Evolutionary conservation across 2,329 filamentous ascomycete genomes (phyloP).

Genomic region (Tolypocladium ophioglossoides): DNA sequence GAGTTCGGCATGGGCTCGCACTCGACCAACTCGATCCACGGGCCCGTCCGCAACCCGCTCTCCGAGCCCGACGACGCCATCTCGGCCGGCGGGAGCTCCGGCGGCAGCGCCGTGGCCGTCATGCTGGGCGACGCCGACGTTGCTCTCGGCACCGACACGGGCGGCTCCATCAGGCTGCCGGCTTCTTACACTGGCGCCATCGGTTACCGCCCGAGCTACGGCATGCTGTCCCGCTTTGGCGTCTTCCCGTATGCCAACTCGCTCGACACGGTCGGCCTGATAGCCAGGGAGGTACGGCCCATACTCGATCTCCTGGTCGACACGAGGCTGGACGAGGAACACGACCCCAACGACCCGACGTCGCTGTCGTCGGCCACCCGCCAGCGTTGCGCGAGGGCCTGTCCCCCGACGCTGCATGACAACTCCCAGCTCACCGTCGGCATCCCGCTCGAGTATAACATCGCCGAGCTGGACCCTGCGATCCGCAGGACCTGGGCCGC

Average conservation of each 20-base stretch:
- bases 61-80: conserved; percentile 24
- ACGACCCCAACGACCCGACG: conserved; percentile 67
- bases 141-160: conserved; percentile 87
- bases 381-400: conserved; percentile 26
- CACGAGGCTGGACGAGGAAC: conserved; percentile 32
- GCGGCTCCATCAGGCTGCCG: conserved; percentile 77
- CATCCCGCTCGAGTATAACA: conserved; percentile 73
- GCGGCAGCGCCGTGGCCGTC: conserved; percentile 84
- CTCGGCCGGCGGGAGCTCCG: conserved; percentile 83
- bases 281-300: conserved; percentile 44
- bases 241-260: conserved; percentile 90
- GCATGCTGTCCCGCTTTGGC: conserved; percentile 73
- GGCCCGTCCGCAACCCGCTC: conserved; percentile 47
- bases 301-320: conserved; percentile 45
- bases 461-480: conserved; percentile 60
- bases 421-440: conserved; percentile 36
- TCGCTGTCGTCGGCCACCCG: conserved; percentile 51
- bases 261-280: conserved; percentile 76
- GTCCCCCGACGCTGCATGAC: conserved; percentile 11
- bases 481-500: conserved; percentile 61
- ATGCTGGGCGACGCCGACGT: conserved; percentile 44
- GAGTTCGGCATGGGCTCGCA: conserved; percentile 95
- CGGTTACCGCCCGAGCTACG: conserved; percentile 89
- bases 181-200: conserved; percentile 77
- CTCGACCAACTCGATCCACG: conserved; percentile 59